phyloP scores from a whole-genome alignment of 2,329 filamentous ascomycete genomes.

The Colletotrichum nymphaeae region DNA sequence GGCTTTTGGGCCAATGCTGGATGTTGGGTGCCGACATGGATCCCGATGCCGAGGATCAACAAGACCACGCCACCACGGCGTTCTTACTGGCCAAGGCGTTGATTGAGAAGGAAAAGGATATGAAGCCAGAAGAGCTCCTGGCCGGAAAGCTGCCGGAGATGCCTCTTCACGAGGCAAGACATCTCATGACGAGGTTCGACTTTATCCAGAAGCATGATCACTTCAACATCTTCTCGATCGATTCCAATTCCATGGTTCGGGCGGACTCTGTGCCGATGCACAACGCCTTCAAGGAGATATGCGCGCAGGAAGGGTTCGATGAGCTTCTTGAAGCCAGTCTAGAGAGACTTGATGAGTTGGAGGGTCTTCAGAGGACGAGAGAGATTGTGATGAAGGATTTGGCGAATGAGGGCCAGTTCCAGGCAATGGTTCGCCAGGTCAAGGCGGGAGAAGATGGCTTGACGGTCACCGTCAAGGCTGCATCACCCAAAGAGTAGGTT shows the following conservation, averaged over 20 bases:
- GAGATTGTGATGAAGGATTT: slow-evolving; percentile 65
- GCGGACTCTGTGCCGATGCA: slow-evolving; percentile 70
- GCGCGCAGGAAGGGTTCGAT: slow-evolving; percentile 60
- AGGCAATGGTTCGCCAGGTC: background rate
- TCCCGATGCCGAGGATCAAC: slow-evolving; percentile 75
- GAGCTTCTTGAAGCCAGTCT: slow-evolving; percentile 63
- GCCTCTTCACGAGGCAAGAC: slow-evolving; percentile 57
- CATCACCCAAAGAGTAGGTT: background rate
- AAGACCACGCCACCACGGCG: slow-evolving; percentile 65
- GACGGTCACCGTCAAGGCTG: background rate
- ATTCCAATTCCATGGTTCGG: slow-evolving; percentile 64
- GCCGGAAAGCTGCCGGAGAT: slow-evolving; percentile 62
- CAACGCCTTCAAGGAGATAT: slow-evolving; percentile 66
- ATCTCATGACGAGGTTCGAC: slow-evolving; percentile 68
- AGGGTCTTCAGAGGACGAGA: slow-evolving; percentile 63
- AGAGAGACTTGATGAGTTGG: slow-evolving; percentile 64
- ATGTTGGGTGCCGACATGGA: slow-evolving; percentile 78
- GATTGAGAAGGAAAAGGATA: slow-evolving; percentile 57
- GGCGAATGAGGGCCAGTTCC: background rate
- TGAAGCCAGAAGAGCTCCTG: slow-evolving; percentile 36
- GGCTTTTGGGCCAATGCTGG: slow-evolving; percentile 81
- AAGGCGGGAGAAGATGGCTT: background rate
- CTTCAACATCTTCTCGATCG: slow-evolving; percentile 68
- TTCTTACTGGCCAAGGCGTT: slow-evolving; percentile 69
- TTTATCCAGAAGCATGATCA: slow-evolving; percentile 68